These are phyloP conservation scores for Cutaneotrichosporon sp. DNA, from an alignment of 1,284 basidiomycete genomes.

Conservation along the genomic window DNA sequence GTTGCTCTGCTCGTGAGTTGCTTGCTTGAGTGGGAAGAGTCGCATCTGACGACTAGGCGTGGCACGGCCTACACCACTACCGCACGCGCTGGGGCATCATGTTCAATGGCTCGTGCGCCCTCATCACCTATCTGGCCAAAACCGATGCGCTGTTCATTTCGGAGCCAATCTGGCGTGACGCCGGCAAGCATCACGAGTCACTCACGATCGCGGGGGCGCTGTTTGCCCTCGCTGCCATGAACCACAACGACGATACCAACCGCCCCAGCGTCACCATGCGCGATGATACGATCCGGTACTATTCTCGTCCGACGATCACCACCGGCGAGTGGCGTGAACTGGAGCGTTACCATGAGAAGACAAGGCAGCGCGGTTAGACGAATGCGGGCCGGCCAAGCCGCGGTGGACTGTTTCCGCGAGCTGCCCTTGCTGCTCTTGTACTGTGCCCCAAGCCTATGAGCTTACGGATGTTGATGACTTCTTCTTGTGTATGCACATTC, in stretches of 20 bases:
- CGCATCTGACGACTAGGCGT: constrained; percentile 5
- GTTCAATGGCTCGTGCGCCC: constrained; percentile 10
- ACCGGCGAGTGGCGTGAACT: background rate
- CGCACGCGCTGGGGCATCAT: constrained; percentile 10
- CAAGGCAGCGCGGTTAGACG: background rate
- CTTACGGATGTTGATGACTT: no score
- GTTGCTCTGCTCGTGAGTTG: constrained; percentile 8
- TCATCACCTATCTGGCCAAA: constrained; percentile 14
- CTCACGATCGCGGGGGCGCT: constrained; percentile 5
- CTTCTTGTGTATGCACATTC: no score
- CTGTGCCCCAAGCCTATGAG: no score
- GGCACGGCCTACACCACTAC: constrained; percentile 13
- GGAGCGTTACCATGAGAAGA: background rate
- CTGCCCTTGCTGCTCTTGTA: no score
- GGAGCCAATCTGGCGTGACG: constrained; percentile 4
- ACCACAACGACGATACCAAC: background rate
- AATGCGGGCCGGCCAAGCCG: no score
- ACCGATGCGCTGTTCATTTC: constrained; percentile 7
- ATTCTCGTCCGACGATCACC: background rate
- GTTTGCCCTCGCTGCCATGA: constrained; percentile 6
- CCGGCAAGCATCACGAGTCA: background rate
- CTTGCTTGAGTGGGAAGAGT: background rate
- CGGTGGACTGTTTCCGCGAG: no score
- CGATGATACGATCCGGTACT: constrained; percentile 1
- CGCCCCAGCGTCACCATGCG: constrained; percentile 10